Evolutionary conservation across 2,329 filamentous ascomycete species (phyloP).

Genomic region (Diplodia corticola): DNA sequence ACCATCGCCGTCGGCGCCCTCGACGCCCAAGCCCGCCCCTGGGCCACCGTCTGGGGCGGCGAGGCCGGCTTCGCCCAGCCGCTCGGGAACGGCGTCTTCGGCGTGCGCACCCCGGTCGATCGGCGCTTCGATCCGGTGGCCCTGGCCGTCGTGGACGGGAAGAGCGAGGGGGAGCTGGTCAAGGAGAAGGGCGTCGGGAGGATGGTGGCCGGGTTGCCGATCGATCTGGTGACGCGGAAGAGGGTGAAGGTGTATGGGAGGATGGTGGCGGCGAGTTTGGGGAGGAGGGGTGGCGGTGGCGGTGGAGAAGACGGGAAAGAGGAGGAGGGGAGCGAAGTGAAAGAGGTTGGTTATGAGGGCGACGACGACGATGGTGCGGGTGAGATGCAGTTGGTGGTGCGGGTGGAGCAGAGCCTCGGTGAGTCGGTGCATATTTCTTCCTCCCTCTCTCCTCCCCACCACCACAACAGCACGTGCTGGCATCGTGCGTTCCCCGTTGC

Average conservation of each 20-base stretch:
- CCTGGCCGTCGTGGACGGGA: slow-evolving; percentile 57
- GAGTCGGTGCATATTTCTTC: slow-evolving; percentile 27
- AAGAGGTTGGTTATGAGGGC: slow-evolving; percentile 20
- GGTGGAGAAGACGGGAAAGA: slow-evolving; percentile 32
- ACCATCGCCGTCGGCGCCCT: slow-evolving; percentile 73
- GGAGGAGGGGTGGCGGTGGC: slow-evolving; percentile 27
- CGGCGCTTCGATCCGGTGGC: slow-evolving; percentile 68
- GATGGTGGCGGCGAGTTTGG: slow-evolving; percentile 65
- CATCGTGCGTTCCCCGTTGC: background rate
- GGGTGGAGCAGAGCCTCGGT: slow-evolving; percentile 69
- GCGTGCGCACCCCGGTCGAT: slow-evolving; percentile 63
- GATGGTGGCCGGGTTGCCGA: slow-evolving; percentile 62
- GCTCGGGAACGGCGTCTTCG: slow-evolving; percentile 64
- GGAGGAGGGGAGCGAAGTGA: slow-evolving; percentile 29
- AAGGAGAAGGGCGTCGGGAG: slow-evolving; percentile 42
- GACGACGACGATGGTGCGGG: slow-evolving; percentile 29
- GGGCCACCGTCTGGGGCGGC: slow-evolving; percentile 80
- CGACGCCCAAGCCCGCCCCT: slow-evolving; percentile 65
- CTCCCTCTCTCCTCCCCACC: background rate
- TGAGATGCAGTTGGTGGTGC: slow-evolving; percentile 62
- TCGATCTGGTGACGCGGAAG: slow-evolving; percentile 66
- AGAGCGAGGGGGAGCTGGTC: slow-evolving; percentile 46
- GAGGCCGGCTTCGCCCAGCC: slow-evolving; percentile 65
- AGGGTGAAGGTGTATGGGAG: slow-evolving; percentile 72
- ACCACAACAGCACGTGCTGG: background rate